Conservation (phyloP, 1,139 yeast species). For the Kluyveromyces sp. region DNA sequence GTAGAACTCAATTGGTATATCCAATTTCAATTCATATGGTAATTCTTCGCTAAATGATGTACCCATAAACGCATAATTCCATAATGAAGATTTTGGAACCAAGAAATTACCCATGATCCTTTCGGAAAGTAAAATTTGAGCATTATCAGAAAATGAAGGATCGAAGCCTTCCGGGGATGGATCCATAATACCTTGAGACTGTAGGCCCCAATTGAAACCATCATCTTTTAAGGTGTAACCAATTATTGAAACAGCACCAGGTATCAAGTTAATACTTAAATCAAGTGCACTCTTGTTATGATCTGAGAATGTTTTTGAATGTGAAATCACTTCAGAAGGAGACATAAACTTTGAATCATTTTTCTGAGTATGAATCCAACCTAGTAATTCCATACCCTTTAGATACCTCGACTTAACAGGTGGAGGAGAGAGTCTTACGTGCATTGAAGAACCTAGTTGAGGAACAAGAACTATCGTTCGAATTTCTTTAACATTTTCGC, state of each 20-base stretch:
- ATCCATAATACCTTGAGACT: conserved; percentile 43
- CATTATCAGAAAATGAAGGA: conserved; percentile 48
- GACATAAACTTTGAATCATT: conserved; percentile 54
- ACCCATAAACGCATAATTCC: conserved; percentile 91
- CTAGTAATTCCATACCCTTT: conserved; percentile 52
- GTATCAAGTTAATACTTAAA: conserved; percentile 62
- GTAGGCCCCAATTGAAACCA: conserved; percentile 74
- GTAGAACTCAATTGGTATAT: conserved; percentile 74
- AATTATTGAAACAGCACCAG: conserved; percentile 76
- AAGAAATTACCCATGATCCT: conserved; percentile 72
- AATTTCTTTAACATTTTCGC: conserved; percentile 68
- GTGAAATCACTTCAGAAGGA: conserved; percentile 65
- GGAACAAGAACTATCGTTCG: conserved; percentile 74
- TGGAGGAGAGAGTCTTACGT: conserved; percentile 53
- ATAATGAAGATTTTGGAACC: conserved; percentile 76
- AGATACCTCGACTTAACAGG: conserved; percentile 37
- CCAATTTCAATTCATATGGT: conserved; percentile 61
- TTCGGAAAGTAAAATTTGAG: conserved; percentile 71
- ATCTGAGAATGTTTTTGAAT: conserved; percentile 37
- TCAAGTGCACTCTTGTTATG: conserved; percentile 41
- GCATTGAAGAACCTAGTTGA: conserved; percentile 68
- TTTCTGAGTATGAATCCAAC: conserved; percentile 77
- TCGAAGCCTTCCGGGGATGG: conserved; percentile 57
- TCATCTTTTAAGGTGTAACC: conserved; percentile 54
- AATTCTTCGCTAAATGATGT: conserved; percentile 65